Evolutionary conservation across 2,329 filamentous ascomycete genomes (phyloP), one percentile per base, ranked within the genome.

Genomic region (Balansia obtecta): DNA sequence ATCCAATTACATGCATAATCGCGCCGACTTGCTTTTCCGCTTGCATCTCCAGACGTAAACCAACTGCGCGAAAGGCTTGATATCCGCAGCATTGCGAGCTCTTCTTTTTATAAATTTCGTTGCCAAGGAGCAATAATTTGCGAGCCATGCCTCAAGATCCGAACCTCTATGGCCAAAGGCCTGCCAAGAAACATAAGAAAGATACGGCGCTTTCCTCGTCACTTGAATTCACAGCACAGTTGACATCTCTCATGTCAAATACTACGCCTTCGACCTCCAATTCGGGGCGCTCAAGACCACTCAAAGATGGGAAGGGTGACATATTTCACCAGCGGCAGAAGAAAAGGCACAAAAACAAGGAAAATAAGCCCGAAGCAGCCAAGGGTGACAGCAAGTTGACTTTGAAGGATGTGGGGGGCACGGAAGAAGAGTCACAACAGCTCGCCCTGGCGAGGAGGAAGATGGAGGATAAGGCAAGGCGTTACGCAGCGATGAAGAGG

Each of bases 401-500:
- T 32, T 66, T 77, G 16, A 75, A 76, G 56, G 74, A 80, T 30
- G 67, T 77, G 12, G 63, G 70, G 22, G 75, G 77, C 50, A 74
- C 77, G 10, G 73, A 79, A 52, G 77, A 83, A 48, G 81, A 85
- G 58, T 83, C 84, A 52, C 77, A 76, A 45, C 80, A 86, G 59
- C 77, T 84, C 50, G 85, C 71, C 46, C 80, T 85, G 51, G 85
- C 87, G 20, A 85, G 83, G 64, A 79, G 83, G 56, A 86, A 83
- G 61, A 87, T 98, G 83, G 83, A 94, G 62, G 85, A 89, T 69
- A 98, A 98, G 67, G 88, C 87, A 3, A 79, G 86, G 4, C 69
- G 93, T 2, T 98, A 98, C 67, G 83, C 86, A 7, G 86, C 87
- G 38, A 84, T 98, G 80, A 95, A 95, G 67, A 78, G 86, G 34